phyloP scores from a whole-genome alignment of 176 grass and related monocot genomes.

The Urochloa ruziziensis region DNA sequence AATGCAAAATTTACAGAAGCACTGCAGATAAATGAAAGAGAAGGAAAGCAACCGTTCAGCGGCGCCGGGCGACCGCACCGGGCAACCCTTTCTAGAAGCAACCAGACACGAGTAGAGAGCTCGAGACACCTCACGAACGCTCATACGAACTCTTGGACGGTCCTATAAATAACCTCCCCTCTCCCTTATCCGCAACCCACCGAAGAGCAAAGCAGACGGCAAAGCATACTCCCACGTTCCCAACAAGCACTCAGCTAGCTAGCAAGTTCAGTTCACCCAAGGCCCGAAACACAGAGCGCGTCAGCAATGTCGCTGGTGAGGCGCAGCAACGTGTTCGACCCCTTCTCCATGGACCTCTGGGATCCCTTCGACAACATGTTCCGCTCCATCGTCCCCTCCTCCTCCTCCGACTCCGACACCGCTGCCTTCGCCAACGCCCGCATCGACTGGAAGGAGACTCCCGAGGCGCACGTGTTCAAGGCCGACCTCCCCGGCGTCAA shows the following conservation, averaged over 20 bases:
- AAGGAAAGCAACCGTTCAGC: neutral
- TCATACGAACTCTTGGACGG: neutral
- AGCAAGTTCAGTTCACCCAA: too few species aligned
- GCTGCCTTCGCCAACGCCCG: neutral
- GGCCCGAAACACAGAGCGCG: too few species aligned
- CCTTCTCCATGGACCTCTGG: constrained; percentile 42
- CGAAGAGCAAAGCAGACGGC: neutral
- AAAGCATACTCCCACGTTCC: too few species aligned
- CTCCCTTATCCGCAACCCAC: neutral
- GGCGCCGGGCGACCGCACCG: neutral
- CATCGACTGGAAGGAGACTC: constrained; percentile 43
- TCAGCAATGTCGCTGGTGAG: constrained; percentile 35
- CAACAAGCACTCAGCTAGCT: too few species aligned
- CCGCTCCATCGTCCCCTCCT: neutral
- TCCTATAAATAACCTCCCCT: neutral
- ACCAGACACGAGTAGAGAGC: neutral
- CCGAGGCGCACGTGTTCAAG: constrained; percentile 41
- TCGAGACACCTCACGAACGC: neutral
- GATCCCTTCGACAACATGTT: constrained; percentile 35
- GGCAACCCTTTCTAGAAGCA: neutral
- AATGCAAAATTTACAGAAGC: too few species aligned
- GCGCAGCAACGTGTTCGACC: constrained; percentile 52
- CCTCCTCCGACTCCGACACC: neutral
- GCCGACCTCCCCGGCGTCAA: constrained; percentile 38
- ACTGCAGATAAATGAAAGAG: too few species aligned